Conservation (phyloP, 1,284 basidiomycete genomes). For the Cutaneotrichosporon cyanovorans region DNA sequence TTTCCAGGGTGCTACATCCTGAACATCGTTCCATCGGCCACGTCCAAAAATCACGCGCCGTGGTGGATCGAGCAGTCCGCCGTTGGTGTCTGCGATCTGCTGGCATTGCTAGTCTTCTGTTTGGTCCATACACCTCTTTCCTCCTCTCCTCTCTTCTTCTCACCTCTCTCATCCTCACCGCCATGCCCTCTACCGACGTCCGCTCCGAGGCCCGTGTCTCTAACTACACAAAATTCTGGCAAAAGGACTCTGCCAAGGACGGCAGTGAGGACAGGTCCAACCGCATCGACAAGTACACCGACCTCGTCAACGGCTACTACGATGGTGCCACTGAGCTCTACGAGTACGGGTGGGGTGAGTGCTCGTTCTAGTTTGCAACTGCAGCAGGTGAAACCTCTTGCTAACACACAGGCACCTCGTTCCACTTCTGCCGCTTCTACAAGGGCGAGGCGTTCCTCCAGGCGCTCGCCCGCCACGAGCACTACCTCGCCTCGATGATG, state of each 20-base stretch:
- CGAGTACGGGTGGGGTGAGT: constrained; percentile 66
- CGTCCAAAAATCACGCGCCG: no score
- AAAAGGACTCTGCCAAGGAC: constrained; percentile 74
- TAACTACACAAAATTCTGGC: constrained; percentile 92
- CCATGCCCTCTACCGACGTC: constrained; percentile 53
- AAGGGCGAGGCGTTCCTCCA: constrained; percentile 82
- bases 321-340: constrained; percentile 95
- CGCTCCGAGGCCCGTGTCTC: constrained; percentile 75
- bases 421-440: constrained; percentile 98
- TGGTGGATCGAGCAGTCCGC: no score
- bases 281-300: constrained; percentile 76
- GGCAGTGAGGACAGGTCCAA: constrained; percentile 60
- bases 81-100: no score
- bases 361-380: neutral
- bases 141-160: neutral
- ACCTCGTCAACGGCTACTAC: constrained; percentile 92
- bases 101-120: no score
- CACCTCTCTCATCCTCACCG: neutral
- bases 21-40: no score
- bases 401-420: constrained; percentile 56
- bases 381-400: neutral
- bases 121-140: neutral
- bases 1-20: no score
- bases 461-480: constrained; percentile 88
- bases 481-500: constrained; percentile 89